A percentile compares a stretch with the other conserved stretches of the same genome.
Evolutionary conservation across 208 protist species (phyloP).

Genomic region (Leptomonas seymouri): DNA sequence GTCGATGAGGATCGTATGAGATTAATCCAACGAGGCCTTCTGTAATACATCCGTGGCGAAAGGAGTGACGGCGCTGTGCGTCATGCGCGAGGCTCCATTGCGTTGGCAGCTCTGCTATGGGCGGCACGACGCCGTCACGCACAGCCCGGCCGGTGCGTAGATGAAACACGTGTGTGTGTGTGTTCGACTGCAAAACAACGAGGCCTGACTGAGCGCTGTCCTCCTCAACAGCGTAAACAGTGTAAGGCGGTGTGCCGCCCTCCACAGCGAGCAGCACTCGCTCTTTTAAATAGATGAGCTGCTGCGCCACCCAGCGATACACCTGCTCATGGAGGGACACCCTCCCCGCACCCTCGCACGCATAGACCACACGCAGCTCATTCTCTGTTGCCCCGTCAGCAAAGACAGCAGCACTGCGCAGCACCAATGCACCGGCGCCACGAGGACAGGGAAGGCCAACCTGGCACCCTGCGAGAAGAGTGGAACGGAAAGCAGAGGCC

Average conservation of each 20-base stretch:
- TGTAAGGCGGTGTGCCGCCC: constrained; percentile 7
- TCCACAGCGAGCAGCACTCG: constrained; percentile 18
- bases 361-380: constrained; percentile 14
- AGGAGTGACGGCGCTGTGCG: background rate
- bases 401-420: constrained; percentile 3
- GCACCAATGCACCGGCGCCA: background rate
- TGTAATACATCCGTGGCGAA: constrained; percentile 17
- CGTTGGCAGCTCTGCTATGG: constrained; percentile 11
- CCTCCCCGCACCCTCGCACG: background rate
- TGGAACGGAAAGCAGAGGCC: background rate
- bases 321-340: constrained; percentile 21
- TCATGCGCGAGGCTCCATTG: background rate
- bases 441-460: constrained; percentile 4
- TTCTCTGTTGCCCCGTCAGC: background rate
- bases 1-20: constrained; percentile 6
- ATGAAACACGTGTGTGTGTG: constrained; percentile 13
- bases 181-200: constrained; percentile 10
- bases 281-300: background rate
- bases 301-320: constrained; percentile 9
- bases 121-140: constrained; percentile 1
- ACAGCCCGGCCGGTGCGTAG: constrained; percentile 7
- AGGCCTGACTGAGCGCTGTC: background rate
- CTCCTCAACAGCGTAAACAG: constrained; percentile 1
- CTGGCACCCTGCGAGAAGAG: constrained; percentile 3
- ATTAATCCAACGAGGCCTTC: constrained; percentile 14